Evolutionary conservation across 1,284 basidiomycete genomes (phyloP).

Genomic region (Rhodotorula sp.): DNA sequence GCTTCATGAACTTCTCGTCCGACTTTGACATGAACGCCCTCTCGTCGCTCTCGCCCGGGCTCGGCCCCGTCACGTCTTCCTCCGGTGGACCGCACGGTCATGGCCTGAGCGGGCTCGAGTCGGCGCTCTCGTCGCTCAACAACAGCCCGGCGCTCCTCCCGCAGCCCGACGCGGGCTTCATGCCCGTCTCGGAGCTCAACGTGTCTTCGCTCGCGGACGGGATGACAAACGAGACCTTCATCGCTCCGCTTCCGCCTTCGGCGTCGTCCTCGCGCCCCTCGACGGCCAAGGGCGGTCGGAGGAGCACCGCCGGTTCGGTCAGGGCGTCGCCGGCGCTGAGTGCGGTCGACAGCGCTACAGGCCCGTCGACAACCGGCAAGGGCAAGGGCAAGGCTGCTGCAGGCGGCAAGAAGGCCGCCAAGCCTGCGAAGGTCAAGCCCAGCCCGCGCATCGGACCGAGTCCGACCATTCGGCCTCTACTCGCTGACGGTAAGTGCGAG

Average conservation of each 20-base stretch:
- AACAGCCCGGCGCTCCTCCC: constrained; percentile 22
- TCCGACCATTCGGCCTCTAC: constrained; percentile 20
- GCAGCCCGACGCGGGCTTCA: neutral
- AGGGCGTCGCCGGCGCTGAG: constrained; percentile 24
- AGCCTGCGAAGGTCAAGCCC: constrained; percentile 21
- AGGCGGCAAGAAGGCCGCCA: constrained; percentile 7
- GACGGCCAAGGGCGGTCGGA: constrained; percentile 4
- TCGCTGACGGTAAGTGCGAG: constrained; percentile 7
- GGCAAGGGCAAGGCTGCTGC: constrained; percentile 15
- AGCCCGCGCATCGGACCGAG: constrained; percentile 18
- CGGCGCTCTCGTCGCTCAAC: constrained; percentile 7
- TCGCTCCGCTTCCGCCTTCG: neutral
- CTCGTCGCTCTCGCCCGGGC: constrained; percentile 29
- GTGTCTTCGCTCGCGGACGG: constrained; percentile 2
- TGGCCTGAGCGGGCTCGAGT: neutral
- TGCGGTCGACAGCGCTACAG: constrained; percentile 10
- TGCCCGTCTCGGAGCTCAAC: constrained; percentile 4
- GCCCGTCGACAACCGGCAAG: constrained; percentile 8
- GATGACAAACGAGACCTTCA: neutral
- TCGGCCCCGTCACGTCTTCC: neutral
- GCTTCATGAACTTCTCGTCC: constrained; percentile 43
- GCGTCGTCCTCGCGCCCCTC: neutral
- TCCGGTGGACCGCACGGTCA: no score
- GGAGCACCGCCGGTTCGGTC: constrained; percentile 14
- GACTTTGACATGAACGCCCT: constrained; percentile 28